Evolutionary conservation across 345 rosid genomes (phyloP), one percentile per base, ranked within the genome.

Genomic region (Ceriops decandra): DNA sequence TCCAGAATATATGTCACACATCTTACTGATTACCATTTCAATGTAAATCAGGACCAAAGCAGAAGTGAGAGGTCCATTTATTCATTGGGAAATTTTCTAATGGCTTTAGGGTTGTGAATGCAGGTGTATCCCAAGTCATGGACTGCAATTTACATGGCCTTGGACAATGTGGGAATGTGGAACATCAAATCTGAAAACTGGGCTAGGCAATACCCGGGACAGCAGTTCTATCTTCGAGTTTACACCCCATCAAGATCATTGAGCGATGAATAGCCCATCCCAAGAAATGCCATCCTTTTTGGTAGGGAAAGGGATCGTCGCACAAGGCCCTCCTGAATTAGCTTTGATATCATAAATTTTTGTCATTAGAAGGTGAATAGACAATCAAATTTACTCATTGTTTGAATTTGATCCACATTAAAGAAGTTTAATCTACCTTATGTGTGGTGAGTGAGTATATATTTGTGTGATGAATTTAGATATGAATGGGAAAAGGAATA

Each of bases 111-210:
- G 31, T 63, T 67, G 47, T 57, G 24, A 52, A 53, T 64, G 54
- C 78, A 88, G 90, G 88, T 88, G 54, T 88, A 88, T 74, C 93
- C 90, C 6, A 74, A 63, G 61, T 83, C 90, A 57, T 88, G 93
- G 93, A 86, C 87, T 6, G 86, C 90, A 24, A 74, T 85, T 54
- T 86, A 88, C 80, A 72, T 88, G 86, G 80, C 93, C 2, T 47
- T 88, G 64, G 90, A 88, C 79, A 86, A 86, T 7, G 88, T 85
- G 24, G 93, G 93, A 70, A 88, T 88, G 90, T 88, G 93, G 90
- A 88, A 86, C 62, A 62, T 86, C 57, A 81, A 89, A 77, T 86
- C 90, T 0, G 90, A 88, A 77, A 82, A 83, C 76, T 86, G 90
- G 90, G 84, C 79, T 9, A 82, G 82, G 38, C 89, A 83, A 36